Evolutionary conservation across 176 grass and related monocot genomes (phyloP), one percentile per base, ranked within the genome.

Genomic region (Elaeis guineensis): DNA sequence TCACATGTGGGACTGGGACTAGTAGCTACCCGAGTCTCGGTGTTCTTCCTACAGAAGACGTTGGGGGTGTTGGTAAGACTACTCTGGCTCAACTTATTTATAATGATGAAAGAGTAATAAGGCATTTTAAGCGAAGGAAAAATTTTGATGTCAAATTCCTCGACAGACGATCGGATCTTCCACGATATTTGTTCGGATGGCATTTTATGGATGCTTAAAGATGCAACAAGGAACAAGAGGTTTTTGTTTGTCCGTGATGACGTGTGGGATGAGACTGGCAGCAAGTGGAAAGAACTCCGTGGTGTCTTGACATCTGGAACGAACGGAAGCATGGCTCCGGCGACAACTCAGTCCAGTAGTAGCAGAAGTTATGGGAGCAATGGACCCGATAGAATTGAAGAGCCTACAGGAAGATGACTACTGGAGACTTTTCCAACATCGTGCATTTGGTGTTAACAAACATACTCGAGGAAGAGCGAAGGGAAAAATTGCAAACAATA

Each of bases 31-130:
- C 25, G 4, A 26, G 25, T 26, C 25, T 72, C 32, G 66, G 52
- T 51, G 72, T 85, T 24, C 60, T 80, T 56, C 25, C 77, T 57
- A 70, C 80, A 19, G 57, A 69, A 19, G 83, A 77, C 18, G 39
- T 63, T 32, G 68, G 68, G 50, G 78, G 77, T 22, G 69, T 86
- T 19, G 83, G 83, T 19, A 86, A 81, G 60, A 77, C 78, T 16
- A 55, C 78, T 70, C 83, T 81, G 25, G 68, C 69, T 74, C 77
- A 77, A 32, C 3, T 1, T 86, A 65, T 52, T 1, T 86, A 65
- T 52, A 66, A 57, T 12, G 12, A 86, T 29, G 25, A 30, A 24
- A 51, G 49, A 16, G 24, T 77, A 7, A 18, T 39, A 19, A 51
- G 69, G 0, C 28, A 53, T 62, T 86, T 81, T 55, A 4, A 24